Evolutionary conservation across 176 grass and related monocot species (phyloP).

Genomic region (Carex littledalei): DNA sequence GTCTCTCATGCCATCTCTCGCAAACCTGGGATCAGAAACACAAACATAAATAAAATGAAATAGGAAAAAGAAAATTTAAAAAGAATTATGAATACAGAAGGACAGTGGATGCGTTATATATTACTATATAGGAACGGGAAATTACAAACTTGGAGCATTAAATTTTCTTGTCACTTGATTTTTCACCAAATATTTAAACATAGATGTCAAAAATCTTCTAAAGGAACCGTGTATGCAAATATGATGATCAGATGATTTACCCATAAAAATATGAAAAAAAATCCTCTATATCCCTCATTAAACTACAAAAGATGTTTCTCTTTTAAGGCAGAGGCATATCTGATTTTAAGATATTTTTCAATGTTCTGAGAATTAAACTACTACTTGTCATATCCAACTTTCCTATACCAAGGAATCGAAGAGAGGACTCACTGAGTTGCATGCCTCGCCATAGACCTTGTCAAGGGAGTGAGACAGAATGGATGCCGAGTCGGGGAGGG

Average conservation of each 20-base stretch:
- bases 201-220: not conserved
- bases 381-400: not conserved
- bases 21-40: too few relatives aligned
- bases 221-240: not conserved
- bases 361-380: not conserved
- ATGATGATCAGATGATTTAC: not conserved
- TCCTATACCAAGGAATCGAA: slow-evolving; percentile 32
- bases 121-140: not conserved
- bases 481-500: slow-evolving; percentile 58
- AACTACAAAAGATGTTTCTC: not conserved
- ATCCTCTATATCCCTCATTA: not conserved
- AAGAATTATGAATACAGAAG: too few relatives aligned
- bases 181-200: not conserved
- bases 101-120: too few relatives aligned
- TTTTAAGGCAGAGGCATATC: not conserved
- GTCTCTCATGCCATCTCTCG: too few relatives aligned
- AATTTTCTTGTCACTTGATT: not conserved
- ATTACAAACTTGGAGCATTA: not conserved
- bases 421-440: slow-evolving; percentile 77
- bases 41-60: too few relatives aligned
- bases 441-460: slow-evolving; percentile 71
- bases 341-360: not conserved
- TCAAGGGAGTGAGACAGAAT: slow-evolving; percentile 66
- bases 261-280: not conserved
- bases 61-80: too few relatives aligned